Evolutionary conservation across 164 flowering plant species (phyloP), one percentile per base, ranked within the genome.

Genomic region (Tinospora cordifolia): DNA sequence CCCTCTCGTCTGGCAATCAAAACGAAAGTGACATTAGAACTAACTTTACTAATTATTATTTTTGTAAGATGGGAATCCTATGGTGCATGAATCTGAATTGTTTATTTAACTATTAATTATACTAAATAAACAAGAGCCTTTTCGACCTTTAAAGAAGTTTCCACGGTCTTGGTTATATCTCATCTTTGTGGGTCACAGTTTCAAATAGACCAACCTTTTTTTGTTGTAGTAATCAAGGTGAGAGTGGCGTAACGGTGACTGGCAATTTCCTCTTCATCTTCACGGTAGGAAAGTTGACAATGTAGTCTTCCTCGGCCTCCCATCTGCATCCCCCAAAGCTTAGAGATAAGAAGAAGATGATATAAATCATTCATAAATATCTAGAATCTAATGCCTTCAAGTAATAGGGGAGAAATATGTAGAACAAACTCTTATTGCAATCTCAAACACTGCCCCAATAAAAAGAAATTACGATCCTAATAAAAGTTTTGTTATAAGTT

Each of bases 201-300:
- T 14, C 60, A 6, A 54, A 51, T 17, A 14, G 59, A 51, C 19
- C 59, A 17, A 62, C n/a, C 17, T 15, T 62, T 4, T 30, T 30
- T 30, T 30, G 36, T 30, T 0, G 17, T 14, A 14, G n/a, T 8
- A 19, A 8, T 63, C 24, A 69, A 13, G 44, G 26, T 19, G 72
- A 54, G 58, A 83, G 59, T 36, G 90, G 81, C 24, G 79, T 72
- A 75, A 94, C 86, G 54, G 71, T 81, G 81, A 94, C 85, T 3
- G 97, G 97, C 57, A 94, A 79, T 84, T 80, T 87, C 71, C 79
- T 75, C 85, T 74, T 94, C 97, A 90, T 84, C 84, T 87, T 87
- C 26, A 92, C 98, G 0, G 95, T 89, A n/a, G 98, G 98, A 69
- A 94, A 94, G 81, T 81, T 69, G 62, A 88, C 78, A 8, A 90